These are phyloP conservation scores for Dipodascus geniculatus DNA, from an alignment of 805 yeast species.

Conservation along the genomic window DNA sequence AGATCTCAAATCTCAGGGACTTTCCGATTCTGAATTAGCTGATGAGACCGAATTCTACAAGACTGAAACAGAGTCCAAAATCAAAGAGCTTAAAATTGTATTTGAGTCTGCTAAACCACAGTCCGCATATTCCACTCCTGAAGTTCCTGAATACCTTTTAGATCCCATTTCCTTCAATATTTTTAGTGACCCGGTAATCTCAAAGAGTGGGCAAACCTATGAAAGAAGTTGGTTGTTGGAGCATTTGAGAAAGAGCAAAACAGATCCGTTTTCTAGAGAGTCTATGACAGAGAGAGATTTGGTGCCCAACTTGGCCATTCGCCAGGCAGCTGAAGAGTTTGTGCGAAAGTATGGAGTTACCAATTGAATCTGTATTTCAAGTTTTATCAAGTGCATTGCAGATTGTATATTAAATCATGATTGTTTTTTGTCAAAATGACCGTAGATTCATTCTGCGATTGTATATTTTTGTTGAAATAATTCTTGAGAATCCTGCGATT, in stretches of 20 bases:
- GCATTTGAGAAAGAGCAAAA: constrained; percentile 26
- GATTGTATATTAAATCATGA: no score
- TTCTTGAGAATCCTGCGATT: no score
- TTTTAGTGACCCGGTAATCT: constrained; percentile 32
- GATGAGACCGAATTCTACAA: constrained; percentile 15
- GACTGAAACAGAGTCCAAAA: constrained; percentile 11
- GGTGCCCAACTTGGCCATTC: constrained; percentile 31
- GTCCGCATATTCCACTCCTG: constrained; percentile 10
- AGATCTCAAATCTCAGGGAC: neutral
- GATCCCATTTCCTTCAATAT: constrained; percentile 32
- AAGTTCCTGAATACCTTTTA: constrained; percentile 28
- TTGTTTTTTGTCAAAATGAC: no score
- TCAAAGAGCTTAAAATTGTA: constrained; percentile 12
- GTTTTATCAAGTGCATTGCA: neutral
- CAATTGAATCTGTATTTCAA: neutral
- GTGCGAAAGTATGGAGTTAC: constrained; percentile 6
- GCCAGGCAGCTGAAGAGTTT: constrained; percentile 28
- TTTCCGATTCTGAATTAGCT: constrained; percentile 6
- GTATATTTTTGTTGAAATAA: no score
- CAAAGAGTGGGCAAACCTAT: constrained; percentile 33
- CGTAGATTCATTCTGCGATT: no score
- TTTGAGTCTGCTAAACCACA: constrained; percentile 17
- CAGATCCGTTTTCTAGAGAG: constrained; percentile 33
- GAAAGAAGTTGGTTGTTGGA: constrained; percentile 30
- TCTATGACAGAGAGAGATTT: constrained; percentile 27